These are phyloP conservation scores for Prunus salicina DNA, from an alignment of 306 rosid species.

Conservation along the genomic window DNA sequence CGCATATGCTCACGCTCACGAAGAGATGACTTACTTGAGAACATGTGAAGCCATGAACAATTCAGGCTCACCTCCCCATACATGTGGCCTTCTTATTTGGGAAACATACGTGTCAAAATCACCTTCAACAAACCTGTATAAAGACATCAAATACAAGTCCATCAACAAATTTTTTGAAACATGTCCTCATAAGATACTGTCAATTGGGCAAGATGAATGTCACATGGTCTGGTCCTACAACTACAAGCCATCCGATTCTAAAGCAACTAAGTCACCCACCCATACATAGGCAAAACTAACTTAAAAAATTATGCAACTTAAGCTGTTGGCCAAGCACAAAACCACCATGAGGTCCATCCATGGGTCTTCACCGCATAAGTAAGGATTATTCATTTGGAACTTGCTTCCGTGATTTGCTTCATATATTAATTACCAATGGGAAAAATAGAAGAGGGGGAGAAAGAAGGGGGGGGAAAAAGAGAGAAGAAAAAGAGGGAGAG, in stretches of 20 bases:
- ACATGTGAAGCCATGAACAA: conserved; percentile 92
- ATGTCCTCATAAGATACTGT: neutral
- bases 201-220: neutral
- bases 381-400: neutral
- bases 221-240: neutral
- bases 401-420: neutral
- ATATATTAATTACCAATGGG: neutral
- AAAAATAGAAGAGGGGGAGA: neutral
- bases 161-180: conserved; percentile 14
- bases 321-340: neutral
- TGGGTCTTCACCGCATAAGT: neutral
- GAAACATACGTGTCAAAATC: conserved; percentile 77
- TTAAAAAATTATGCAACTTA: neutral
- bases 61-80: conserved; percentile 99
- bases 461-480: neutral
- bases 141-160: conserved; percentile 25
- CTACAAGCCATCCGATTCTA: neutral
- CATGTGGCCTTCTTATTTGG: conserved; percentile 71
- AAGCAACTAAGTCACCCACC: neutral
- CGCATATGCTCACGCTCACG: neutral
- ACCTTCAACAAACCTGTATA: conserved; percentile 91
- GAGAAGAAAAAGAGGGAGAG: neutral
- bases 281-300: neutral
- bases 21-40: conserved; percentile 52
- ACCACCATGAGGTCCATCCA: neutral